phyloP scores from a whole-genome alignment of 257 asterid genomes.

The Scutellaria barbata region DNA sequence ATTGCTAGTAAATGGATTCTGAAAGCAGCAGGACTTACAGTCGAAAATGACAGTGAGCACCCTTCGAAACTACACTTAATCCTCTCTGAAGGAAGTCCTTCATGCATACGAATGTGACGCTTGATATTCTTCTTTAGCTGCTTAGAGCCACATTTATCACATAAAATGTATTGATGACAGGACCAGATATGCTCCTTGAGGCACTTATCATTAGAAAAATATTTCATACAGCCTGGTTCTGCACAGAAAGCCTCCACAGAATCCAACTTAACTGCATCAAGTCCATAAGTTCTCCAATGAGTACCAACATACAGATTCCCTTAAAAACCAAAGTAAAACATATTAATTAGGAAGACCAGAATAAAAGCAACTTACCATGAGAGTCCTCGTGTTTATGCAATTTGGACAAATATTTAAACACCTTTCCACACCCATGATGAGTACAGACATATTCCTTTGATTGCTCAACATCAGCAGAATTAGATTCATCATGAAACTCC shows the following conservation, averaged over 20 bases:
- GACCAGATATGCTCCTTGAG: constrained; percentile 72
- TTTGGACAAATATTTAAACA: constrained; percentile 66
- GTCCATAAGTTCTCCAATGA: constrained; percentile 1
- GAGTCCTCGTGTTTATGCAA: constrained; percentile 74
- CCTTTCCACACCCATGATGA: constrained; percentile 84
- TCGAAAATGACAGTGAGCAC: constrained; percentile 66
- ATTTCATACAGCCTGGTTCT: constrained; percentile 86
- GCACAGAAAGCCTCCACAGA: constrained; percentile 75
- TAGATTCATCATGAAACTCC: constrained; percentile 63
- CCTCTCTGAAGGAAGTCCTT: constrained; percentile 44
- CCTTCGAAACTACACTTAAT: constrained; percentile 62
- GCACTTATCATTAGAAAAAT: constrained; percentile 69
- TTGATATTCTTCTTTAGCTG: constrained; percentile 87
- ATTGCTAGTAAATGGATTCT: not conserved
- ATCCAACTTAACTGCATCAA: constrained; percentile 72
- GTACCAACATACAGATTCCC: not conserved
- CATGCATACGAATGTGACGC: constrained; percentile 78
- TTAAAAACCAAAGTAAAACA: not conserved
- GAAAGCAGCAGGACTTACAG: constrained; percentile 45
- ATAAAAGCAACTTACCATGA: constrained; percentile 56
- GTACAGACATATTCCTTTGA: constrained; percentile 62
- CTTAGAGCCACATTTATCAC: constrained; percentile 76
- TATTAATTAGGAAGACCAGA: not conserved
- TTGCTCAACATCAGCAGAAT: constrained; percentile 36
- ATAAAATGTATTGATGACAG: constrained; percentile 67